phyloP scores from a whole-genome alignment of 106 monocot species.

The Ottelia alismoides region DNA sequence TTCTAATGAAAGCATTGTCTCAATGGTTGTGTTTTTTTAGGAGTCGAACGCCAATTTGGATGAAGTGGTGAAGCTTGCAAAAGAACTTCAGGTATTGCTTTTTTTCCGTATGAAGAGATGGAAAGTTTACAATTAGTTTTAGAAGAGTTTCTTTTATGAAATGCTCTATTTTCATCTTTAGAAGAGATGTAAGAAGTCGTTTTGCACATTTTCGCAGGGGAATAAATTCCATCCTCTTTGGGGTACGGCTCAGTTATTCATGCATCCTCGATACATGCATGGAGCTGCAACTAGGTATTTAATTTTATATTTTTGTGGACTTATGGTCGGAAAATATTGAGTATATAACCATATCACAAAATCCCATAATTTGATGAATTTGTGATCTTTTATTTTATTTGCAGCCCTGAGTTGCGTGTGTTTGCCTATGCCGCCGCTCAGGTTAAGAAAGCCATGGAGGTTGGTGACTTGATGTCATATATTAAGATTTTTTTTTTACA shows the following conservation, averaged over 20 bases:
- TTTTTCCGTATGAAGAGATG: background rate
- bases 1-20: too few relatives aligned
- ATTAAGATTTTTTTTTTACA: too few relatives aligned
- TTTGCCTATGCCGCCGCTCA: slow-evolving; percentile 99
- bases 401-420: slow-evolving; percentile 76
- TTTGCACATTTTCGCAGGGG: slow-evolving; percentile 23
- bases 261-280: slow-evolving; percentile 99
- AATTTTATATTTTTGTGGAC: background rate
- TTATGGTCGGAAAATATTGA: too few relatives aligned
- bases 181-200: background rate
- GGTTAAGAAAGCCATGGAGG: slow-evolving; percentile 99
- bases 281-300: slow-evolving; percentile 98
- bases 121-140: background rate
- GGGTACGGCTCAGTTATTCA: slow-evolving; percentile 95
- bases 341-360: too few relatives aligned
- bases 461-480: slow-evolving; percentile 19
- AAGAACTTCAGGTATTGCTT: slow-evolving; percentile 58
- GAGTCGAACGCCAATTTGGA: slow-evolving; percentile 97
- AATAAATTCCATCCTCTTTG: slow-evolving; percentile 75
- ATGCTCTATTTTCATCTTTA: background rate
- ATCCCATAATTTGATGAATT: background rate
- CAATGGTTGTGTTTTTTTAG: too few relatives aligned
- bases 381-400: slow-evolving; percentile 1
- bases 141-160: background rate
- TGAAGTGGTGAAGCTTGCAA: slow-evolving; percentile 77